These are phyloP conservation scores for Fusarium decemcellulare DNA, from an alignment of 2,329 filamentous ascomycete species.

Conservation along the genomic window DNA sequence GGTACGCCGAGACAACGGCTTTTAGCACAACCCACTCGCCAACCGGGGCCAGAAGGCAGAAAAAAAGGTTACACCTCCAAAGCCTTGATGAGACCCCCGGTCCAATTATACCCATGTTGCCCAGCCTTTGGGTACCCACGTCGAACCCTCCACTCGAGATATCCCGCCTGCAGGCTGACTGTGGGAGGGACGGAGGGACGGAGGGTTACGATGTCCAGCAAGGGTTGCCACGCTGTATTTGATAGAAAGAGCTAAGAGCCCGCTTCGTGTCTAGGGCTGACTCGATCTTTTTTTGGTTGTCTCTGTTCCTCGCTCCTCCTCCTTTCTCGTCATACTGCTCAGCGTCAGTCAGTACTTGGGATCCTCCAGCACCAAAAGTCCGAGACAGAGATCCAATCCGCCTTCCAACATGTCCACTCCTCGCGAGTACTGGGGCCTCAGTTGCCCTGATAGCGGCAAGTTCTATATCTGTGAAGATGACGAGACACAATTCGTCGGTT, in stretches of 20 bases:
- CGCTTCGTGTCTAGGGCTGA: conserved; percentile 10
- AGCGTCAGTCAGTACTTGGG: too few relatives aligned
- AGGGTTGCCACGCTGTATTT: conserved; percentile 6
- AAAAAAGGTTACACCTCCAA: conserved; percentile 11
- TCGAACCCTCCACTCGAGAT: conserved; percentile 16
- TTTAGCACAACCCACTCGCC: not conserved
- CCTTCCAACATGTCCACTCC: conserved; percentile 32
- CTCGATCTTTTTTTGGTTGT: conserved; percentile 3
- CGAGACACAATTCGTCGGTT: conserved; percentile 55
- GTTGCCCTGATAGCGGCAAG: conserved; percentile 51
- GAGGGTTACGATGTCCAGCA: conserved; percentile 1
- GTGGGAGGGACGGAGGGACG: not conserved
- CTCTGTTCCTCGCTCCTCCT: conserved; percentile 7
- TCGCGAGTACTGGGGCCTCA: conserved; percentile 44
- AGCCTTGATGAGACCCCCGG: conserved; percentile 10
- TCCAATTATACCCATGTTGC: conserved; percentile 32
- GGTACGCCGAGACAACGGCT: not conserved
- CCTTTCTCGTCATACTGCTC: not conserved
- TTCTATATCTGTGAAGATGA: conserved; percentile 57
- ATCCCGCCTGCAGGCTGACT: conserved; percentile 13
- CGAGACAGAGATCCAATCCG: not conserved
- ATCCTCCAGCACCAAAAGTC: not conserved
- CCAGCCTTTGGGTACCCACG: conserved; percentile 21
- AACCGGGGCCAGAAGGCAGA: conserved; percentile 5
- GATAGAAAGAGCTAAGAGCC: conserved; percentile 26